Percentiles rank a stretch among this genome's conserved stretches.
Conservation (phyloP, 169 alveolate species). For the Babesia divergens region DNA sequence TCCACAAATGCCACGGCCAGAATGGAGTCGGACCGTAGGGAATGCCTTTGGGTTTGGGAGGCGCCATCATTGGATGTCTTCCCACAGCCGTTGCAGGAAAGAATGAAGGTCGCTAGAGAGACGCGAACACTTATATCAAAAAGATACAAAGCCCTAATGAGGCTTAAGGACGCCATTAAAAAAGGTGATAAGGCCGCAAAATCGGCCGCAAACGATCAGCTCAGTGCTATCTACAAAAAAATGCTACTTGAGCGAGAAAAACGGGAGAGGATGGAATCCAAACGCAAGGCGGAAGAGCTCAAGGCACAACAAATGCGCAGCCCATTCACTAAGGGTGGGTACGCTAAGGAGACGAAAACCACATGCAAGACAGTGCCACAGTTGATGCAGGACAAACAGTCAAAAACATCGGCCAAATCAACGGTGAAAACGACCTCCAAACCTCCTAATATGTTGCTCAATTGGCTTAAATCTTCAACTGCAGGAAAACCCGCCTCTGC, state of each 20-base stretch:
- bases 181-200: slow-evolving; percentile 14
- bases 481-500: neutral
- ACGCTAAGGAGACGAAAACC: neutral
- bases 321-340: neutral
- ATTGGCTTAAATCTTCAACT: slow-evolving; percentile 33
- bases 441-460: slow-evolving; percentile 44
- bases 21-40: slow-evolving; percentile 32
- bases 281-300: neutral
- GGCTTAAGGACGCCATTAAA: slow-evolving; percentile 25
- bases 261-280: slow-evolving; percentile 29
- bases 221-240: slow-evolving; percentile 35
- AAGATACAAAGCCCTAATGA: slow-evolving; percentile 43
- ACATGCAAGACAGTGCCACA: neutral
- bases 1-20: neutral
- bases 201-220: slow-evolving; percentile 34
- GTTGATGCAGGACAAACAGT: neutral
- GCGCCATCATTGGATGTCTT: slow-evolving; percentile 51
- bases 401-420: neutral
- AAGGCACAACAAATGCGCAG: neutral
- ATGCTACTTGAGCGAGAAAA: slow-evolving; percentile 45
- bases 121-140: slow-evolving; percentile 44
- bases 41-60: slow-evolving; percentile 66
- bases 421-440: neutral
- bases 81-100: slow-evolving; percentile 26
- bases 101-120: slow-evolving; percentile 41